These are phyloP conservation scores for Ogataea parapolymorpha DNA, from an alignment of 805 yeast species.

Conservation along the genomic window DNA sequence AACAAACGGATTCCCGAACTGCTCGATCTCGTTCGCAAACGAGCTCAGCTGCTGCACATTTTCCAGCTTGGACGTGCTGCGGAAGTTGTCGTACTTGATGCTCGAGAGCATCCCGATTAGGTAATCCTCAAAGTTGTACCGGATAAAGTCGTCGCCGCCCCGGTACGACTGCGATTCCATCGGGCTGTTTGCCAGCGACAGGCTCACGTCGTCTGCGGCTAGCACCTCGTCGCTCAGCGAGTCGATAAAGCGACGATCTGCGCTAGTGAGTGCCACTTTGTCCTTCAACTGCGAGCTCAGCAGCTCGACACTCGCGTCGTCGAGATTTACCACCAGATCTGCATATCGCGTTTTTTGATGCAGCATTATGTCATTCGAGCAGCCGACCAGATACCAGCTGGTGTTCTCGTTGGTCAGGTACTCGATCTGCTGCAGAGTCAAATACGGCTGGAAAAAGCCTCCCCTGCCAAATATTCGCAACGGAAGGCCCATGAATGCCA, in stretches of 20 bases:
- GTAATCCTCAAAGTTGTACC: slow-evolving; percentile 89
- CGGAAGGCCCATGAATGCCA: slow-evolving; percentile 84
- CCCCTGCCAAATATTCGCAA: slow-evolving; percentile 81
- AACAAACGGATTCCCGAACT: slow-evolving; percentile 38
- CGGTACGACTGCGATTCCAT: slow-evolving; percentile 41
- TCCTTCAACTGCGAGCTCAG: slow-evolving; percentile 41
- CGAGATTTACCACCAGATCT: slow-evolving; percentile 73
- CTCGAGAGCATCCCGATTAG: slow-evolving; percentile 70
- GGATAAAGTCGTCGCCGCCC: slow-evolving; percentile 84
- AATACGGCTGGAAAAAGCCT: slow-evolving; percentile 86
- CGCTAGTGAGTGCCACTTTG: slow-evolving; percentile 44
- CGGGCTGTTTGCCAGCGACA: slow-evolving; percentile 34
- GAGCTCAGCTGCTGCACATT: slow-evolving; percentile 19
- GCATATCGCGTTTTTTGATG: slow-evolving; percentile 59
- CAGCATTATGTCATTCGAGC: slow-evolving; percentile 78
- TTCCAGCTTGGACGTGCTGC: slow-evolving; percentile 33
- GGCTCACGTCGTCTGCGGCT: slow-evolving; percentile 28
- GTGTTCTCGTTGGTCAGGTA: slow-evolving; percentile 59
- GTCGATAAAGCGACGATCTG: slow-evolving; percentile 77
- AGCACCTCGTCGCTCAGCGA: slow-evolving; percentile 48
- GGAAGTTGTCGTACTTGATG: slow-evolving; percentile 64
- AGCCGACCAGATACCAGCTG: slow-evolving; percentile 71
- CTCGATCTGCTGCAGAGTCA: slow-evolving; percentile 89
- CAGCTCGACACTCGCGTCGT: slow-evolving; percentile 41
- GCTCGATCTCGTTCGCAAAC: slow-evolving; percentile 24